Conservation (phyloP, 2,329 filamentous ascomycete species). For the Orbilia javanica region DNA sequence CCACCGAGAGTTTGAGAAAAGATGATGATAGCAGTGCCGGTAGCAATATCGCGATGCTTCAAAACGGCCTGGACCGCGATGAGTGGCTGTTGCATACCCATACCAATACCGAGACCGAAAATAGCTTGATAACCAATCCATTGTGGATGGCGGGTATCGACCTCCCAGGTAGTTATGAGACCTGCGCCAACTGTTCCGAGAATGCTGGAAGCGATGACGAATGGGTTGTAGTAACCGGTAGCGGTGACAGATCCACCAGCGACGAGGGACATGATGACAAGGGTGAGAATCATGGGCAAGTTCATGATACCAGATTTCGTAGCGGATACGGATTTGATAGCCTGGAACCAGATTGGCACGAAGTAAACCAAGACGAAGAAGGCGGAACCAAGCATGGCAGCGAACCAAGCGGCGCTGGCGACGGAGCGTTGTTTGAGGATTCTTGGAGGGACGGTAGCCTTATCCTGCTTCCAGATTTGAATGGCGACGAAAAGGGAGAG, state of each 20-base stretch:
- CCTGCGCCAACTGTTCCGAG: conserved; percentile 64
- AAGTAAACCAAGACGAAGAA: conserved; percentile 56
- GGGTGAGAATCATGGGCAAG: conserved; percentile 66
- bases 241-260: conserved; percentile 65
- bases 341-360: conserved; percentile 66
- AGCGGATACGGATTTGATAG: conserved; percentile 64
- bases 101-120: conserved; percentile 68
- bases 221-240: conserved; percentile 68
- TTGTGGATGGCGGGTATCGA: conserved; percentile 63
- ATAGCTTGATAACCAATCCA: conserved; percentile 72
- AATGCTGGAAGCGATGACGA: conserved; percentile 64
- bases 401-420: conserved; percentile 46
- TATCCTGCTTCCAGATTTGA: conserved; percentile 68
- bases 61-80: conserved; percentile 69
- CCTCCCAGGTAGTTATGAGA: conserved; percentile 66
- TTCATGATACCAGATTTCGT: conserved; percentile 67
- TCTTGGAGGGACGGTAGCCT: conserved; percentile 69
- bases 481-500: conserved; percentile 64
- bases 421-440: conserved; percentile 67
- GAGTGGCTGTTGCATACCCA: conserved; percentile 67
- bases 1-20: conserved; percentile 68
- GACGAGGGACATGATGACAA: conserved; percentile 67
- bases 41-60: conserved; percentile 65
- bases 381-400: conserved; percentile 52
- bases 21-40: conserved; percentile 67